A percentile compares a stretch with the other conserved stretches of the same genome.
Evolutionary conservation across 192 early-diverging fungal genomes (phyloP).

Genomic region (Cladochytrium replicatum): DNA sequence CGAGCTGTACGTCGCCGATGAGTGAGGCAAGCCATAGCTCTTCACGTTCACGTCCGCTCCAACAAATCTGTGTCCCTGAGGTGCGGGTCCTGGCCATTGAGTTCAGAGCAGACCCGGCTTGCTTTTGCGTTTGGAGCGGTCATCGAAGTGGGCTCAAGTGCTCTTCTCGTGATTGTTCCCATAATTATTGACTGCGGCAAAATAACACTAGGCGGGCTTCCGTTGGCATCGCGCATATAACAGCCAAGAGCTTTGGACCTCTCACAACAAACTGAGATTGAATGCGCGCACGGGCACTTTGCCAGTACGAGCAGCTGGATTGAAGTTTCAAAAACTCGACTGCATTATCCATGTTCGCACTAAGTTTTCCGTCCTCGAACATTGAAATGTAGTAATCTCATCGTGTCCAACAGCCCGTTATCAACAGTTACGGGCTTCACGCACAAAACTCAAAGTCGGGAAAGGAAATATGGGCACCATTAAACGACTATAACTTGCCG

Average conservation of each 20-base stretch:
- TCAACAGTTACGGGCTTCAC: too few relatives aligned
- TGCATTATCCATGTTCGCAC: conserved; percentile 60
- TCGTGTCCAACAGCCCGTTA: too few relatives aligned
- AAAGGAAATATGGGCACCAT: too few relatives aligned
- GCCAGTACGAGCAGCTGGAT: conserved; percentile 84
- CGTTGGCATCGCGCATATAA: not conserved
- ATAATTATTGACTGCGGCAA: conserved; percentile 86
- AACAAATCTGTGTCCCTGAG: conserved; percentile 72
- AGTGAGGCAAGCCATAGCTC: conserved; percentile 95
- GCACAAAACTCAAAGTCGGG: too few relatives aligned
- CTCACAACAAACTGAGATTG: conserved; percentile 78
- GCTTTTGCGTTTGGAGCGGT: conserved; percentile 87
- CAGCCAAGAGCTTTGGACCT: too few relatives aligned
- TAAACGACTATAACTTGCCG: too few relatives aligned
- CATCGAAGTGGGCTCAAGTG: conserved; percentile 88
- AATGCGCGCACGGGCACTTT: conserved; percentile 69
- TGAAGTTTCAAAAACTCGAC: conserved; percentile 69
- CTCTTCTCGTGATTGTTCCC: conserved; percentile 90
- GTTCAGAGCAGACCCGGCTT: conserved; percentile 84
- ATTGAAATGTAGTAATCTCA: too few relatives aligned
- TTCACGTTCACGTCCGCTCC: conserved; percentile 95
- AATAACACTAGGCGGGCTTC: conserved; percentile 55
- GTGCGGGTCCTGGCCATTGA: conserved; percentile 81
- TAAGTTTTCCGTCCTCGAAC: conserved; percentile 72
- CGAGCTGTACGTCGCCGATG: conserved; percentile 88